phyloP scores from a whole-genome alignment of 805 yeast genomes.

The Yarrowia deformans region DNA sequence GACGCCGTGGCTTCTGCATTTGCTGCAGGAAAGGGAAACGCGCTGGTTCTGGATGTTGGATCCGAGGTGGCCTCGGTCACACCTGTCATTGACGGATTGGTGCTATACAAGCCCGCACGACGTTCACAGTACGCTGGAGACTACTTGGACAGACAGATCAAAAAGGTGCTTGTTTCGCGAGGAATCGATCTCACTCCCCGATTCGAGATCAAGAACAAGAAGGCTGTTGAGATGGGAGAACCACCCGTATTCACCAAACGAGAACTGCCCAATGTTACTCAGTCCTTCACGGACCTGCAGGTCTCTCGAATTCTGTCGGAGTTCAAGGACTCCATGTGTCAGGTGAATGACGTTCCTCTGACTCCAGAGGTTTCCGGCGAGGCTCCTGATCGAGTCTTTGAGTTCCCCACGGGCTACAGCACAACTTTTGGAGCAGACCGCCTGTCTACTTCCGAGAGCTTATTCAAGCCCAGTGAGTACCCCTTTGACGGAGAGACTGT shows the following conservation, averaged over 20 bases:
- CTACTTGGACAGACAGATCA: constrained; percentile 64
- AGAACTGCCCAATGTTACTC: constrained; percentile 52
- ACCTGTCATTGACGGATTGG: constrained; percentile 47
- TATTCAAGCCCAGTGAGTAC: constrained; percentile 66
- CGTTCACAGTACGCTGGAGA: constrained; percentile 75
- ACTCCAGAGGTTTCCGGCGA: constrained; percentile 48
- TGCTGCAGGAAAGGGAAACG: constrained; percentile 81
- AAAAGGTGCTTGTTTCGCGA: constrained; percentile 52
- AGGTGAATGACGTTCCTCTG: constrained; percentile 55
- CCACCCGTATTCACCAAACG: constrained; percentile 50
- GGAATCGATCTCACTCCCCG: constrained; percentile 54
- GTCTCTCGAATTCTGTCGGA: constrained; percentile 57
- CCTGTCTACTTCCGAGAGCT: constrained; percentile 69
- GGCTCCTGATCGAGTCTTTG: constrained; percentile 55
- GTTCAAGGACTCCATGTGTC: constrained; percentile 55
- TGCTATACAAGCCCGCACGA: constrained; percentile 61
- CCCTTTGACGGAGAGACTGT: constrained; percentile 44
- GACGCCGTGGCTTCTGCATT: constrained; percentile 89
- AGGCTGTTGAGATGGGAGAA: constrained; percentile 48
- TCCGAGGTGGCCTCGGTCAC: constrained; percentile 69
- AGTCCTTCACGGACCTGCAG: constrained; percentile 64
- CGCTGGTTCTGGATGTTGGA: constrained; percentile 80
- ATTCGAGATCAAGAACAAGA: constrained; percentile 61
- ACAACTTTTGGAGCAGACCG: constrained; percentile 68
- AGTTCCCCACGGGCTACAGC: constrained; percentile 68